phyloP scores from a whole-genome alignment of 129 eudicot species.

The Arctium minus region DNA sequence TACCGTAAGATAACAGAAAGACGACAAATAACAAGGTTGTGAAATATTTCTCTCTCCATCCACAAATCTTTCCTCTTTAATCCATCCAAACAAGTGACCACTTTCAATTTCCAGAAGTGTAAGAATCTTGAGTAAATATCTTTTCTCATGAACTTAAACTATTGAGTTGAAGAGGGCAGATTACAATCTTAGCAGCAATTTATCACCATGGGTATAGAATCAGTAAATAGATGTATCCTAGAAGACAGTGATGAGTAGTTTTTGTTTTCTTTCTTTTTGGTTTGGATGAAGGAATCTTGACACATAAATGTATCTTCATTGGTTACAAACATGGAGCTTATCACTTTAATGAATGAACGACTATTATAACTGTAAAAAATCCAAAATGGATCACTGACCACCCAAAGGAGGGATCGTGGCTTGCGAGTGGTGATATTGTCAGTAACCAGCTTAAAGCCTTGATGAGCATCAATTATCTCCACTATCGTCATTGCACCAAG shows the following conservation, averaged over 20 bases:
- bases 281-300: background rate
- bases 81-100: background rate
- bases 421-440: conserved; percentile 97
- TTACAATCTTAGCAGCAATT: background rate
- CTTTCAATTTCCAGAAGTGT: background rate
- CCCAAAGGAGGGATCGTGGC: conserved; percentile 96
- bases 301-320: background rate
- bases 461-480: conserved; percentile 98
- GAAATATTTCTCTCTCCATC: background rate
- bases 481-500: conserved; percentile 99
- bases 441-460: conserved; percentile 94
- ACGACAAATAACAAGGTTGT: background rate
- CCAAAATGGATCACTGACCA: conserved; percentile 58
- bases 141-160: background rate
- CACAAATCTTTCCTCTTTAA: background rate
- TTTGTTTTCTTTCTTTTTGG: background rate
- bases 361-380: background rate
- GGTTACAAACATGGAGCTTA: background rate
- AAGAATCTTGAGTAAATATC: background rate
- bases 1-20: background rate
- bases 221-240: background rate
- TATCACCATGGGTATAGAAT: background rate
- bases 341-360: background rate
- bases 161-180: background rate
- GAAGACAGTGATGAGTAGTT: background rate